Percentiles rank a stretch among this genome's conserved stretches.
Conservation (phyloP, 495 filamentous ascomycete genomes). For the Cercophora newfieldiana region DNA sequence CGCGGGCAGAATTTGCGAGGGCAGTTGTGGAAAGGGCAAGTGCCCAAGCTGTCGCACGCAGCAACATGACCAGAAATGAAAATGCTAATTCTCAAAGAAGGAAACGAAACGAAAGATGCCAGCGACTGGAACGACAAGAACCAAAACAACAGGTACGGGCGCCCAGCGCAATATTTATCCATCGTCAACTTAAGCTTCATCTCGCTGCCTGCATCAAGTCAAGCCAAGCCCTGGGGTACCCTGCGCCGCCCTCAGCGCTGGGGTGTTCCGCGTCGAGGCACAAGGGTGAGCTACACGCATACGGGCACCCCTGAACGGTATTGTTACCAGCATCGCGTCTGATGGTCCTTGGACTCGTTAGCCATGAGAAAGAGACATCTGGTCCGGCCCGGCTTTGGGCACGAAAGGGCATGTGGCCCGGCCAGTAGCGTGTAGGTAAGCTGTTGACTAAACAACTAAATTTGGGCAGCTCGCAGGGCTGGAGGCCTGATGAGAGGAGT, state of each 20-base stretch:
- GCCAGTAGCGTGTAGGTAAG: background rate
- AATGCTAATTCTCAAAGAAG: background rate
- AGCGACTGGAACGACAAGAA: background rate
- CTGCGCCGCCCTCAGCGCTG: background rate
- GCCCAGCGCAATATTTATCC: background rate
- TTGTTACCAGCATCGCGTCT: no score
- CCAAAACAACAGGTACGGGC: background rate
- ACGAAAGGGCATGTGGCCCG: no score
- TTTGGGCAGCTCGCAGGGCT: background rate
- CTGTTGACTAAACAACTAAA: background rate
- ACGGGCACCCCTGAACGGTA: background rate
- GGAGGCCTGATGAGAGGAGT: background rate
- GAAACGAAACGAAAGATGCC: background rate
- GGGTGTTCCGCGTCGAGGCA: background rate
- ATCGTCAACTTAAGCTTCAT: background rate
- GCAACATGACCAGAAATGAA: background rate
- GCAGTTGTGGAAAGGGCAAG: slow-evolving; percentile 1
- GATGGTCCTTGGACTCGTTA: no score
- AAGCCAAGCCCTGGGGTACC: background rate
- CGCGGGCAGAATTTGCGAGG: background rate
- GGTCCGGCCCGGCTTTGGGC: no score
- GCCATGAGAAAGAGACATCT: no score
- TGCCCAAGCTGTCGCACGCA: background rate
- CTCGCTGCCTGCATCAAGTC: background rate
- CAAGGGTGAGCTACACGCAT: background rate